Evolutionary conservation across 352 stramenopile genomes (phyloP).

Genomic region (Thalassiosira livingstoniorum): DNA sequence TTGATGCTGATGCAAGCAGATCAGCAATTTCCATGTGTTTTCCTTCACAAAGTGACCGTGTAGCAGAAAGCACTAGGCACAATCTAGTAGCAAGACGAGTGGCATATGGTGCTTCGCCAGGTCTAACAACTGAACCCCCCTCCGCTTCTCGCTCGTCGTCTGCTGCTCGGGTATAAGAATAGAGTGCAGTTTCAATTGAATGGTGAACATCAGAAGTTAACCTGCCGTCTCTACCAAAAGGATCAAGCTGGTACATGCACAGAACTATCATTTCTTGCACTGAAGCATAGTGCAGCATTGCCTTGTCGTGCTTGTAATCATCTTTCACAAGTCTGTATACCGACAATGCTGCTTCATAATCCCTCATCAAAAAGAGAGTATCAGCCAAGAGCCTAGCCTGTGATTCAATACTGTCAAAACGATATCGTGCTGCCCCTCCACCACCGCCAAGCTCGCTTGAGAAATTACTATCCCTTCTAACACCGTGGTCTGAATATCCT

Average conservation of each 20-base stretch:
- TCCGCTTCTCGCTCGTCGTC: slow-evolving; percentile 72
- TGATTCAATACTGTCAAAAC: slow-evolving; percentile 81
- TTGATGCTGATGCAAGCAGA: slow-evolving; percentile 78
- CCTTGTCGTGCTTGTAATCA: slow-evolving; percentile 87
- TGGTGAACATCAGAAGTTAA: slow-evolving; percentile 63
- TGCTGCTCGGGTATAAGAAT: slow-evolving; percentile 72
- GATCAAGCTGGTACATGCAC: slow-evolving; percentile 78
- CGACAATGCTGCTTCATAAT: slow-evolving; percentile 82
- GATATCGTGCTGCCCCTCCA: slow-evolving; percentile 58
- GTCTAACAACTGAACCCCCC: slow-evolving; percentile 40
- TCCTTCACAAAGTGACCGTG: slow-evolving; percentile 49
- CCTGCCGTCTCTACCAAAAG: slow-evolving; percentile 50
- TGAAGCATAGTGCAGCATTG: slow-evolving; percentile 76
- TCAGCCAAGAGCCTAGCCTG: slow-evolving; percentile 83
- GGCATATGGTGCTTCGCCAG: slow-evolving; percentile 55
- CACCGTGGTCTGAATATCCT: slow-evolving; percentile 7
- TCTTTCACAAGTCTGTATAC: slow-evolving; percentile 85
- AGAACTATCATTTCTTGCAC: slow-evolving; percentile 86
- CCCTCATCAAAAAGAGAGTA: slow-evolving; percentile 84
- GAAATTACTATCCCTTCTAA: slow-evolving; percentile 9
- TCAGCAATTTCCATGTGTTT: slow-evolving; percentile 83
- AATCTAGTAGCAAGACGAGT: slow-evolving; percentile 78
- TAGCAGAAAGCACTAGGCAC: slow-evolving; percentile 71
- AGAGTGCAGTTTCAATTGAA: slow-evolving; percentile 77
- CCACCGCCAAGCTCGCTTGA: not conserved